Conservation (phyloP, 2,329 filamentous ascomycete genomes). For the Anthostomella pinea region DNA sequence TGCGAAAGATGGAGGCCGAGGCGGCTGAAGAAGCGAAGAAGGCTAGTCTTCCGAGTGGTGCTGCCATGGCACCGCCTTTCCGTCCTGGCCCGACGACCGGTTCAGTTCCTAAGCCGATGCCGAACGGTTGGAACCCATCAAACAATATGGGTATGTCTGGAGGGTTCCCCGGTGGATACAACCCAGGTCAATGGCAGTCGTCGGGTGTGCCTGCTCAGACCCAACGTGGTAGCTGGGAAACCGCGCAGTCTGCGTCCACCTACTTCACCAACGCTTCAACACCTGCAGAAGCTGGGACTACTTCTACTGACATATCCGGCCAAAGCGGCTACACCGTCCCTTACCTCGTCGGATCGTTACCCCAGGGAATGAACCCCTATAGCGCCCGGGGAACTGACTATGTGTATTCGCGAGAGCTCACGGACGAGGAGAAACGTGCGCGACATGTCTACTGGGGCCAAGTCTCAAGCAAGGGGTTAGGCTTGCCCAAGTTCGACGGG, state of each 20-base stretch:
- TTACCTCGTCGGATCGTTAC: conserved; percentile 55
- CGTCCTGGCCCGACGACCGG: conserved; percentile 37
- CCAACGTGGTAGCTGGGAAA: conserved; percentile 14
- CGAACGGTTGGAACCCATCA: conserved; percentile 12
- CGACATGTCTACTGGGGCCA: conserved; percentile 61
- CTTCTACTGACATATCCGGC: conserved; percentile 3
- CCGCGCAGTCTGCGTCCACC: conserved; percentile 8
- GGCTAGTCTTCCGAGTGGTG: conserved; percentile 38
- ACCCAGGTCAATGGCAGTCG: conserved; percentile 7
- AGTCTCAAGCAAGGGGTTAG: conserved; percentile 47
- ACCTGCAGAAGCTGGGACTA: background rate
- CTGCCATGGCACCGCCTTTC: conserved; percentile 49
- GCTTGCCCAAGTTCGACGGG: conserved; percentile 62
- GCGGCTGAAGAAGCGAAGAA: conserved; percentile 10
- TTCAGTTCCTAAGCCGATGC: conserved; percentile 9
- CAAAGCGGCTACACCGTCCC: conserved; percentile 37
- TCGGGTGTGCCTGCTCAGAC: conserved; percentile 6
- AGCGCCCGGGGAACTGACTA: conserved; percentile 47
- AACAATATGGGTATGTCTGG: background rate
- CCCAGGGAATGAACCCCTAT: conserved; percentile 41
- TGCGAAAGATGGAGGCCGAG: conserved; percentile 6
- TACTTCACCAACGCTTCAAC: conserved; percentile 8
- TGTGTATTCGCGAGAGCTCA: conserved; percentile 55
- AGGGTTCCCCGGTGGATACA: conserved; percentile 5
- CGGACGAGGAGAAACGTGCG: conserved; percentile 56